Conservation (phyloP, 371 early-diverging fungal species). For the Lichtheimia ramosa region DNA sequence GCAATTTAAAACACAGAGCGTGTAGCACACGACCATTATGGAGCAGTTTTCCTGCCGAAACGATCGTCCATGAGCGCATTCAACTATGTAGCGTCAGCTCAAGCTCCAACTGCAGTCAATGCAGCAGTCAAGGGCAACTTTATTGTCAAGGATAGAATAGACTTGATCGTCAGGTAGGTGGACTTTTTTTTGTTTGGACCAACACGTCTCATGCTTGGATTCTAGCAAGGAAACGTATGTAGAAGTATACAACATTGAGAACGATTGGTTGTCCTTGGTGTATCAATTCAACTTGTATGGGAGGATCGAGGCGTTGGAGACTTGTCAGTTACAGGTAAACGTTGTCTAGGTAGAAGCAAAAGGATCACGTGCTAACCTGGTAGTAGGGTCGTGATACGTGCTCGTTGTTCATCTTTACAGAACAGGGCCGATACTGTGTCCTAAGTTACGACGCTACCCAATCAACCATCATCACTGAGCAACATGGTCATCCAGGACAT, state of each 20-base stretch:
- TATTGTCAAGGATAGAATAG: constrained; percentile 6
- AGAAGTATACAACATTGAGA: constrained; percentile 53
- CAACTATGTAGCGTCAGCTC: constrained; percentile 25
- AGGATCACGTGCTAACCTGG: background rate
- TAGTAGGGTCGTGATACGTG: constrained; percentile 39
- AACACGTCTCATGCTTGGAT: background rate
- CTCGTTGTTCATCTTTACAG: constrained; percentile 54
- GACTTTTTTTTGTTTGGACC: background rate
- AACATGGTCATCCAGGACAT: constrained; percentile 47
- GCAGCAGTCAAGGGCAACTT: constrained; percentile 25
- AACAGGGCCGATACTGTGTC: constrained; percentile 46
- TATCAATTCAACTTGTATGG: constrained; percentile 63
- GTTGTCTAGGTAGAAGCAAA: background rate
- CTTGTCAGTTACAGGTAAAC: constrained; percentile 51
- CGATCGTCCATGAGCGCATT: constrained; percentile 16
- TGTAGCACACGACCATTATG: too few species aligned
- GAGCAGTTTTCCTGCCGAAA: too few species aligned
- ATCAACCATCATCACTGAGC: constrained; percentile 50
- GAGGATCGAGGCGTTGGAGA: constrained; percentile 55
- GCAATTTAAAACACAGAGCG: too few species aligned
- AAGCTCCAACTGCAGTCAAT: constrained; percentile 24
- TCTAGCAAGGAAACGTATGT: constrained; percentile 64
- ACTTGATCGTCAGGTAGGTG: constrained; percentile 23
- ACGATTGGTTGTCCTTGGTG: constrained; percentile 46
- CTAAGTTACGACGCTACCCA: constrained; percentile 49